Evolutionary conservation across 306 rosid species (phyloP).

Genomic region (Astragalus glycyphyllos): DNA sequence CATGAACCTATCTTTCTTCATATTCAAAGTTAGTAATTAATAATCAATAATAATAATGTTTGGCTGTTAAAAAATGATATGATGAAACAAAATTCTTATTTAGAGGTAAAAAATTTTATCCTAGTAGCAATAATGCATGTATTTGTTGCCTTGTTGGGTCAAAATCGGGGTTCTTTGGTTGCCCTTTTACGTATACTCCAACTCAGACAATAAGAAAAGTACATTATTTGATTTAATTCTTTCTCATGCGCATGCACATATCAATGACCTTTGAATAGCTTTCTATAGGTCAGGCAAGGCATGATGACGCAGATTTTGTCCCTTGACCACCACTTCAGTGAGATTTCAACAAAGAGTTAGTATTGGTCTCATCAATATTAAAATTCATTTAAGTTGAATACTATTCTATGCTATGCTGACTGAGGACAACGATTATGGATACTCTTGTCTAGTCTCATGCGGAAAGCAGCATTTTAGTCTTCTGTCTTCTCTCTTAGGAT

Average conservation of each 20-base stretch:
- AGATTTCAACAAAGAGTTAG: slow-evolving; percentile 40
- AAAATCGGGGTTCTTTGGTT: slow-evolving; percentile 18
- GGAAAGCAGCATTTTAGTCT: slow-evolving; percentile 29
- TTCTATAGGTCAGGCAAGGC: background rate
- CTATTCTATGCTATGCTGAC: too few species aligned
- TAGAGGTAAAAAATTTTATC: too few species aligned
- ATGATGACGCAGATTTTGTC: slow-evolving; percentile 45
- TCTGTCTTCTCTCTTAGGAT: slow-evolving; percentile 7
- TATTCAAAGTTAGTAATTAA: too few species aligned
- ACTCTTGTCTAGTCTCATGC: slow-evolving; percentile 6
- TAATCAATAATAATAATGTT: too few species aligned
- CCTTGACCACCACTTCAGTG: slow-evolving; percentile 3
- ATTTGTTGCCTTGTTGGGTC: slow-evolving; percentile 27
- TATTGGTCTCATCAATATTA: slow-evolving; percentile 43
- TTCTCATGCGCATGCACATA: slow-evolving; percentile 44
- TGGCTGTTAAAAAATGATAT: too few species aligned
- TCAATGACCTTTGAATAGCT: slow-evolving; percentile 36
- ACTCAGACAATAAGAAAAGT: background rate
- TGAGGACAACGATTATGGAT: slow-evolving; percentile 8
- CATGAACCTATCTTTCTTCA: too few species aligned
- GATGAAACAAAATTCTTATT: too few species aligned
- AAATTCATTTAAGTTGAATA: slow-evolving; percentile 24
- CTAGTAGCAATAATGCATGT: background rate
- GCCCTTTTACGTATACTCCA: background rate
- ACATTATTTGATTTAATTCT: slow-evolving; percentile 13